Evolutionary conservation across 495 filamentous ascomycete genomes (phyloP), one percentile per base, ranked within the genome.

Genomic region (Penicillium salamii): DNA sequence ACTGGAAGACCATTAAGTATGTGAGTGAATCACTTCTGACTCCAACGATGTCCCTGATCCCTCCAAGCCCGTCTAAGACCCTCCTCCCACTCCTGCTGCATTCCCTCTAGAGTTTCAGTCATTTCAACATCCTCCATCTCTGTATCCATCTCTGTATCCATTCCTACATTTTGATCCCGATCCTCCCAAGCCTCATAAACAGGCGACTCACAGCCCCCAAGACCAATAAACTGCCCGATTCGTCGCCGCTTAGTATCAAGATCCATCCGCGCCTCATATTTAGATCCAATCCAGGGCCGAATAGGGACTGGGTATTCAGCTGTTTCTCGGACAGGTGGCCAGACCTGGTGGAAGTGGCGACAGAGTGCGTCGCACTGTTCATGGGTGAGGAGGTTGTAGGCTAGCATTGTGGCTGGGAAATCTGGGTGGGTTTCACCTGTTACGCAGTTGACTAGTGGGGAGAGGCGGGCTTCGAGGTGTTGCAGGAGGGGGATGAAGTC

Each of bases 331-430:
- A 63, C 67, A 55, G 33, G 82, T 72, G 42, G 84, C 78, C 53
- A 69, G 37, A 78, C 71, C 62, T 96, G 89, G 65, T 90, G 84
- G 67, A 89, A 93, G 63, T 87, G 85, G 31, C 73, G 68, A 7
- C 89, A 88, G 5, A 95, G 81, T 29, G 63, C 63, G 59, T 95
- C 88, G 34, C 91, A 79, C 63, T 92, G 74, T 17, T 54, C 60
- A 53, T 80, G 77, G 24, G 88, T 89, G 34, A 95, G 78, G 19
- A 93, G 80, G 72, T 86, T 87, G 74, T 83, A 91, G 63, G 78
- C 68, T 1, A 91, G 76, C 12, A 90, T 59, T 0, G 78, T 86
- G 0, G 26, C 47, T 0, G 90, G 89, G 69, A 89, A 95, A 14
- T 68, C 51, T 0, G 85, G 82, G 64, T 90, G 84, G 0, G 80